A percentile compares a stretch with the other conserved stretches of the same genome.
Evolutionary conservation across 192 early-diverging fungal species (phyloP).

Genomic region (Coemansia sp.): DNA sequence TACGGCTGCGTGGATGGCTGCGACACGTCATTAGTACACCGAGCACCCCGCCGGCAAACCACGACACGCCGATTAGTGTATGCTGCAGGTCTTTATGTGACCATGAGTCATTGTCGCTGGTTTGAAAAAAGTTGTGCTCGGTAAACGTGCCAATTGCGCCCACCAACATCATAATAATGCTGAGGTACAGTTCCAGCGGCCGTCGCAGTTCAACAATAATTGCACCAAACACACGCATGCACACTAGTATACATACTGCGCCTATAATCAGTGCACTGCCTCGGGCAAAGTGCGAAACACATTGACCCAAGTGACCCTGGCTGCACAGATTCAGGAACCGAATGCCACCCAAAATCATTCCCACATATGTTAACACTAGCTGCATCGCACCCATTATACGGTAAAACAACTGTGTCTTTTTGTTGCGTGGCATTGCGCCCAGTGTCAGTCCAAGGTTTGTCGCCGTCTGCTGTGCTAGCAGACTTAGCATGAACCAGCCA

Average conservation of each 20-base stretch:
- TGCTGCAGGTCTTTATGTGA: constrained; percentile 67
- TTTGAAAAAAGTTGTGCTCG: constrained; percentile 61
- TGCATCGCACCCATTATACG: constrained; percentile 41
- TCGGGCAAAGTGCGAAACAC: constrained; percentile 68
- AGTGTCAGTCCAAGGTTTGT: constrained; percentile 48
- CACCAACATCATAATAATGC: constrained; percentile 57
- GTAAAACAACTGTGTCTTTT: constrained; percentile 20
- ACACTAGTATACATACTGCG: constrained; percentile 50
- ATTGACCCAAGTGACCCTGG: constrained; percentile 62
- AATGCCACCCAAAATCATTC: constrained; percentile 63
- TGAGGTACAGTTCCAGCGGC: constrained; percentile 61
- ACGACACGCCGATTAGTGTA: constrained; percentile 63
- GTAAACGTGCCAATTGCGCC: constrained; percentile 67
- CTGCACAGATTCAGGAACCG: constrained; percentile 58
- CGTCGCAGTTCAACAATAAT: constrained; percentile 49
- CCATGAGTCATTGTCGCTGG: constrained; percentile 34
- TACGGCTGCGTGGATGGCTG: constrained; percentile 45
- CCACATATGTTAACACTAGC: constrained; percentile 58
- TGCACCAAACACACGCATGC: constrained; percentile 56
- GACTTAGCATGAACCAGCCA: constrained; percentile 56
- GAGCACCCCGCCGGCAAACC: constrained; percentile 60
- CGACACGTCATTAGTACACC: constrained; percentile 52
- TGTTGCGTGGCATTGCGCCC: constrained; percentile 28
- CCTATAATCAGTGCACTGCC: constrained; percentile 59
- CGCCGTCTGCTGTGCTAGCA: constrained; percentile 49